Evolutionary conservation across 306 rosid species (phyloP).

Genomic region (Pyrus pyrifolia): DNA sequence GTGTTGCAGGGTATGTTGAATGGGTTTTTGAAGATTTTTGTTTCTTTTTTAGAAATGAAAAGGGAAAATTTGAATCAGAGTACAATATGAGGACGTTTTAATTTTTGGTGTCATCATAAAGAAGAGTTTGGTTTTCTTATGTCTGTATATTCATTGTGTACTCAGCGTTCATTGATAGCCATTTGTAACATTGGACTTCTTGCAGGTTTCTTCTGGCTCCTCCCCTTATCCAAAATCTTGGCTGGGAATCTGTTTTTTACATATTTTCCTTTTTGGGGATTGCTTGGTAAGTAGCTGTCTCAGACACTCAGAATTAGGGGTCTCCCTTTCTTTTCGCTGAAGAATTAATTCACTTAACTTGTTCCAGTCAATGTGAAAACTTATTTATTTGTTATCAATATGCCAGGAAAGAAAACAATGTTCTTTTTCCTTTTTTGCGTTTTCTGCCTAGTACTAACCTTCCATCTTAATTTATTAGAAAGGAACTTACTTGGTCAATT

Average conservation of each 20-base stretch:
- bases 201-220: conserved; percentile 94
- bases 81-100: not conserved
- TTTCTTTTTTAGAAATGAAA: too few species aligned
- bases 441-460: not conserved
- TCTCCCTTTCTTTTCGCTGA: not conserved
- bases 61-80: not conserved
- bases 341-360: not conserved
- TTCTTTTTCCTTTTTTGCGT: not conserved
- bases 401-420: not conserved
- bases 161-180: not conserved
- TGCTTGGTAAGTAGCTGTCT: conserved; percentile 65
- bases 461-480: not conserved
- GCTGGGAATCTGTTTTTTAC: conserved; percentile 95
- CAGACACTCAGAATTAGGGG: not conserved
- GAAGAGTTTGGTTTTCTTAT: not conserved
- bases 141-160: not conserved
- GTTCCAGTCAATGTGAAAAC: not conserved
- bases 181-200: conserved; percentile 20
- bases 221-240: conserved; percentile 75
- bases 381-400: not conserved
- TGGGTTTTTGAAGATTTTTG: not conserved
- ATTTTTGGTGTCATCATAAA: not conserved
- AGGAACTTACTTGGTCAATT: not conserved
- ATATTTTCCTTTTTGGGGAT: conserved; percentile 70
- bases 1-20: conserved; percentile 75